Evolutionary conservation across 2,329 filamentous ascomycete species (phyloP), one percentile per base, ranked within the genome.

Genomic region (Ascochyta rabiei): DNA sequence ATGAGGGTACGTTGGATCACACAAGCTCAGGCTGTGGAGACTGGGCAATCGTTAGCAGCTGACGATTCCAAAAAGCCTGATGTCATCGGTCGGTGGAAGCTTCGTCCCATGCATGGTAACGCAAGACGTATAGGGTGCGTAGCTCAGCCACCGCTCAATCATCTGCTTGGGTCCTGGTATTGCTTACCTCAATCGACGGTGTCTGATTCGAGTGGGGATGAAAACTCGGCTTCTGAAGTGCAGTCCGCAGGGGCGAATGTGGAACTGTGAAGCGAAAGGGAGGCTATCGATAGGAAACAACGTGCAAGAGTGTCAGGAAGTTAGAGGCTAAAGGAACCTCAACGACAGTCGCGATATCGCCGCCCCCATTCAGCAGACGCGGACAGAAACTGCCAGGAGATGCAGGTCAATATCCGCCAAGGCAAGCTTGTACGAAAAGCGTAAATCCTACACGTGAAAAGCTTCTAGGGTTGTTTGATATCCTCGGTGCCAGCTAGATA

Each of bases 111-210:
- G 52, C 52, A 55, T 28, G n/a, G n/a, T n/a, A 23, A 38, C 21
- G 18, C 34, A 24, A 34, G 26, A 48, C 51, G 34, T 18, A 13
- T 28, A 35, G 31, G 40, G 19, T 21, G 13, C 1, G 21, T 35
- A n/a, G 53, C 41, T 44, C 38, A 51, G 46, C 51, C 40, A 44
- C 49, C 33, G 41, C 34, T 18, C 37, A 53, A 51, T 40, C 37
- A 42, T 48, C 63, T 53, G 56, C 56, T 63, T 66, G 61, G 15
- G 21, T n/a, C 43, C 30, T 35, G 49, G 43, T 18, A 23, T 15
- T 62, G 53, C 62, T 65, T 65, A 67, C 64, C 64, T 59, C 48
- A 47, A 56, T 35, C 30, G 56, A 54, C 30, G 59, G 46, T 6
- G 48, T 46, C 31, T 16, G 43, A 24, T 40, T 37, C 28, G 33